Conservation (phyloP, 2,329 filamentous ascomycete genomes). For the Aspergillus novoparasiticus region DNA sequence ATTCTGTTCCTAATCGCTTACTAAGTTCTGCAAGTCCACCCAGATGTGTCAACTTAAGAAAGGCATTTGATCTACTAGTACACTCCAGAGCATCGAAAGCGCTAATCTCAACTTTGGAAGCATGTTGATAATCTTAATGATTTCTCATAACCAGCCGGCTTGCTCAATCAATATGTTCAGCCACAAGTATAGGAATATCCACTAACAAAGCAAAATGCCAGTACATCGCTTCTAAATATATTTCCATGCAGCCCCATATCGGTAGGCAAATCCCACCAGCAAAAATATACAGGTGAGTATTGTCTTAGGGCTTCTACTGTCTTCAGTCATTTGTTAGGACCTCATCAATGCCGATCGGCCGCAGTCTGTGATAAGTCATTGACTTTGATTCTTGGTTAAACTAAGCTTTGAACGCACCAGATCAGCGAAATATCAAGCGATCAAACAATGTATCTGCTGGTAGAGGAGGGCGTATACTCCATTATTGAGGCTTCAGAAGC, state of each 20-base stretch:
- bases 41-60: background rate
- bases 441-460: background rate
- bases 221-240: background rate
- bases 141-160: background rate
- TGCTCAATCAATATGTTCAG: background rate
- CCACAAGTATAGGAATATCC: background rate
- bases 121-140: too few relatives aligned
- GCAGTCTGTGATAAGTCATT: background rate
- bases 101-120: background rate
- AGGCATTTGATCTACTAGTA: background rate
- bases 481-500: background rate
- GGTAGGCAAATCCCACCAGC: too few relatives aligned
- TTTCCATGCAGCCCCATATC: background rate
- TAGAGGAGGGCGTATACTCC: background rate
- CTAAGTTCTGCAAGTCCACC: background rate
- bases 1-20: background rate
- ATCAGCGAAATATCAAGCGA: background rate
- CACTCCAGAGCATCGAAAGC: background rate
- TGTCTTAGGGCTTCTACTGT: background rate
- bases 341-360: background rate
- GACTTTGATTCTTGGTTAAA: background rate
- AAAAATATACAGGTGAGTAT: background rate
- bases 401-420: background rate
- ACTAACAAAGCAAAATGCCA: background rate
- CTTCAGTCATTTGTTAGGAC: background rate